phyloP scores from a whole-genome alignment of 169 alveolate genomes.

The Plasmodium gallinaceum region DNA sequence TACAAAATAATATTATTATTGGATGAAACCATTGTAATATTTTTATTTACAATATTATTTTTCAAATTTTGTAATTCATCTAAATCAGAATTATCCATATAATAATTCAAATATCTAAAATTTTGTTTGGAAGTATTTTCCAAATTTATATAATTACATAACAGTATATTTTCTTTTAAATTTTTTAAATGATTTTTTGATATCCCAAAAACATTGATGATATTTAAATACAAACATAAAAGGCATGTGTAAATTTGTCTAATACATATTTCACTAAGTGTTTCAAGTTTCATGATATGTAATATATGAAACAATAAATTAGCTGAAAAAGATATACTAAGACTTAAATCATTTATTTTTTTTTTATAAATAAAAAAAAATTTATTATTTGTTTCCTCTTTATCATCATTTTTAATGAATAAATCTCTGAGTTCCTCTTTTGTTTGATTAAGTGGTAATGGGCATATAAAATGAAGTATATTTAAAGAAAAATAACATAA shows the following conservation, averaged over 20 bases:
- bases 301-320: neutral
- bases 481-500: conserved; percentile 36
- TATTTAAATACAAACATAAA: conserved; percentile 4
- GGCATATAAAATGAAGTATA: conserved; percentile 16
- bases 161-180: neutral
- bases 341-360: neutral
- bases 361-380: neutral
- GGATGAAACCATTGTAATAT: neutral
- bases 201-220: neutral
- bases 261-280: neutral
- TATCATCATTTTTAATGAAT: neutral
- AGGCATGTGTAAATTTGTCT: conserved; percentile 6
- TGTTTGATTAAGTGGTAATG: neutral
- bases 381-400: neutral
- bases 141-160: neutral
- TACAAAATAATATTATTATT: neutral
- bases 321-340: neutral
- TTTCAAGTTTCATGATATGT: neutral
- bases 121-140: neutral
- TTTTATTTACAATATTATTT: neutral
- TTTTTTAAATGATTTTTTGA: neutral
- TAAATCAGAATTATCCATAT: neutral
- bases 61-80: neutral
- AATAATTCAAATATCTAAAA: neutral
- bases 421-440: neutral